Base-by-base conservation (phyloP, 148 eudicot genomes). In the Cornus florida region DNA sequence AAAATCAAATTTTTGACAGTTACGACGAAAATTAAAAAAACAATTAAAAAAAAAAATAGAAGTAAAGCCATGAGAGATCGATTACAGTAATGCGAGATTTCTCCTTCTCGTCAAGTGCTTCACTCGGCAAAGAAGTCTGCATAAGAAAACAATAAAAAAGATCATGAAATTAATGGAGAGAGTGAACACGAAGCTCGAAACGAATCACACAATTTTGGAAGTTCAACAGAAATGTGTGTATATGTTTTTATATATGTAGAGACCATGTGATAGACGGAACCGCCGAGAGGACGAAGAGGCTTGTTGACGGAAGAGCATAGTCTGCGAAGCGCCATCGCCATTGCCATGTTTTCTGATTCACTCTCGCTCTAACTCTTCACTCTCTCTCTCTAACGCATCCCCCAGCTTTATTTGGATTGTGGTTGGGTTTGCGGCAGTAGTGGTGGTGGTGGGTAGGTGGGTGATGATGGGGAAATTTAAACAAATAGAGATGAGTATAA, bases 321-420 rank as follows among this genome's bases (percentile, higher is more conserved):
- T 75, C 86, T 87, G 32, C 97, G 91, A 67, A 93, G 86, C 72
- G 97, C 95, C 90, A 90, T 85, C 73, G 90, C 90, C 93, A 80
- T 83, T 79, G 90, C 86, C 86, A 84, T 83, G 16, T 0, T 17
- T 69, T 53, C 68, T 56, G 32, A 23, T 16, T 23, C 28, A 28
- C 60, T 62, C 60, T 67, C 65, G 79, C 77, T 77, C 48, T 60
- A n/a, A 5, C 57, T 75, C 76, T 73, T 59, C 48, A 43, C 48
- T 23, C 75, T 19, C 81, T 71, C 46, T 38, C 35, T 56, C 69
- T 74, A 24, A 17, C 71, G 80, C 66, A 70, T 39, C 48, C 5
- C 32, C n/a, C 67, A 60, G 35, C 28, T 64, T 59, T 14, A 7
- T 19, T 64, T 23, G 70, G 78, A 62, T 75, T 65, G 19, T 67